A percentile compares a stretch with the other conserved stretches of the same genome.
Conservation (phyloP, 768 basidiomycete genomes). For the Chlorophyllum brunneum region DNA sequence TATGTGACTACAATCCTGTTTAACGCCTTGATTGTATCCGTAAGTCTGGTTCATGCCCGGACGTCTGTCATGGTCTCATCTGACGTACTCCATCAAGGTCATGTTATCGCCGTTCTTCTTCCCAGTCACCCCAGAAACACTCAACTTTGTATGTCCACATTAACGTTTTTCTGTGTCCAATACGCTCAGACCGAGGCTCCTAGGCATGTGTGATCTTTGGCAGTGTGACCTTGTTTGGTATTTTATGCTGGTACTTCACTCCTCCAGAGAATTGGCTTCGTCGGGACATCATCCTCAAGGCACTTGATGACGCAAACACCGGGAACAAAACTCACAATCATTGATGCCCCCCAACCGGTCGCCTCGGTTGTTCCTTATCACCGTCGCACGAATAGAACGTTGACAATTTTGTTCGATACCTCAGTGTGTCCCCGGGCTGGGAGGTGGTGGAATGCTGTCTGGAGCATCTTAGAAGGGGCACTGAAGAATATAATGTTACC, state of each 20-base stretch:
- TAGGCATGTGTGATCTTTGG: constrained; percentile 80
- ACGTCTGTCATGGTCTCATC: constrained; percentile 12
- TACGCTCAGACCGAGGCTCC: neutral
- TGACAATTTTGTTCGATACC: neutral
- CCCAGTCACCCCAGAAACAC: constrained; percentile 69
- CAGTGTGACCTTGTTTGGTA: constrained; percentile 70
- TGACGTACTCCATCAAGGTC: constrained; percentile 39
- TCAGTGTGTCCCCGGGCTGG: neutral
- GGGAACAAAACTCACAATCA: neutral
- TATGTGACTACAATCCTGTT: constrained; percentile 67
- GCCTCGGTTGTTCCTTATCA: neutral
- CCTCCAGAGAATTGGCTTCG: constrained; percentile 81
- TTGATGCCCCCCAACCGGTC: constrained; percentile 1
- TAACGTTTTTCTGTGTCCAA: neutral
- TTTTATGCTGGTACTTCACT: constrained; percentile 74
- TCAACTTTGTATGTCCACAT: constrained; percentile 73
- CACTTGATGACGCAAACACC: constrained; percentile 30
- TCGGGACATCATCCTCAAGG: constrained; percentile 54
- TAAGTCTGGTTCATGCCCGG: constrained; percentile 31
- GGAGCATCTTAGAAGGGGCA: too few species aligned
- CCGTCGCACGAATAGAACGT: neutral
- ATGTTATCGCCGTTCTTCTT: constrained; percentile 86
- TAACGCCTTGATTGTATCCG: constrained; percentile 72
- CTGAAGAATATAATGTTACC: too few species aligned
- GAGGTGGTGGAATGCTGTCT: too few species aligned